Conservation (phyloP, 1,284 basidiomycete genomes). For the Moesziomyces sp. region DNA sequence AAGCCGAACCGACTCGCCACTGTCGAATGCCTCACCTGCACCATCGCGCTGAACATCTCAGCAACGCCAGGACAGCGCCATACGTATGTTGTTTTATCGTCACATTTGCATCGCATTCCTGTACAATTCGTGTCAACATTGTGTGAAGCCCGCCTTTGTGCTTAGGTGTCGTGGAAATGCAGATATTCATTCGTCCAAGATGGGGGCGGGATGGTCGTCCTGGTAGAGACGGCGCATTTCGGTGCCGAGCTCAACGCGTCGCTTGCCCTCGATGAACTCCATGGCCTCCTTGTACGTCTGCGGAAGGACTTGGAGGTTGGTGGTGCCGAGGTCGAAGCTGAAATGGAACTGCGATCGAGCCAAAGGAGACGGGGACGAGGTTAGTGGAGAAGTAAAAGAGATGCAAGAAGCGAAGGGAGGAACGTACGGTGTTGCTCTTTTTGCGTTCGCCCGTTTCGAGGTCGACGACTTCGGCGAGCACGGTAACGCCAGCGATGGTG, state of each 20-base stretch:
- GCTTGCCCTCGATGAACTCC: conserved; percentile 61
- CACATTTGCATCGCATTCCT: conserved; percentile 6
- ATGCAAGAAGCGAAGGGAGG: neutral
- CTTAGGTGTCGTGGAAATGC: no score
- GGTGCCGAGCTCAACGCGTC: conserved; percentile 51
- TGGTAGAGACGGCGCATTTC: conserved; percentile 55
- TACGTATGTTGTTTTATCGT: neutral
- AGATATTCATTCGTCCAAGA: no score
- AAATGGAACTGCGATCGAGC: conserved; percentile 50
- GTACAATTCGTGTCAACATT: neutral
- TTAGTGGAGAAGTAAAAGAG: neutral
- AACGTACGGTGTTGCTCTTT: conserved; percentile 54
- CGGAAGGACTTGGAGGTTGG: conserved; percentile 36
- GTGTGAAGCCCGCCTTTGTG: neutral
- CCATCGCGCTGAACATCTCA: conserved; percentile 6
- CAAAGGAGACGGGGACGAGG: no score
- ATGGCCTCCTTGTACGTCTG: conserved; percentile 59
- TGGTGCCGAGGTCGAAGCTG: conserved; percentile 54
- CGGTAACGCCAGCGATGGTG: conserved; percentile 49
- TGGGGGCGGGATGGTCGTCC: conserved; percentile 1
- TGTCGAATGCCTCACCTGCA: conserved; percentile 20
- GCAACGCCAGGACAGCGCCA: neutral
- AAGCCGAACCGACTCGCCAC: conserved; percentile 25
- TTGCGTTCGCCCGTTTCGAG: conserved; percentile 48
- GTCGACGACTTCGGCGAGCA: conserved; percentile 59